A percentile compares a stretch with the other conserved stretches of the same genome.
Conservation (phyloP, 169 alveolate genomes). For the Cryptosporidium viatorum region DNA sequence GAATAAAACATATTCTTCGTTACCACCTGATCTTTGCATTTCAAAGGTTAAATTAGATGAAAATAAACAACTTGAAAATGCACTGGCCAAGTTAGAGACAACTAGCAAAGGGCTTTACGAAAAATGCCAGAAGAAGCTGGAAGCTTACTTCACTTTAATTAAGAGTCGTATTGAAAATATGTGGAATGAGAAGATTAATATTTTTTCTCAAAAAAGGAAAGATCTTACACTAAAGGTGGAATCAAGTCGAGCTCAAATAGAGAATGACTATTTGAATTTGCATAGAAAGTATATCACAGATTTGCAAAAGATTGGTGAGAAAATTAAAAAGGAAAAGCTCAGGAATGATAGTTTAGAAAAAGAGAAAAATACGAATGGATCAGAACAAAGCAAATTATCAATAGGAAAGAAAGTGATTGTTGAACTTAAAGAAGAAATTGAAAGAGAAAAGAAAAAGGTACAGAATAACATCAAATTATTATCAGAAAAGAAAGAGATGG, state of each 20-base stretch:
- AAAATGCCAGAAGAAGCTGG: constrained; percentile 36
- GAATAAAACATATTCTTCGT: no score
- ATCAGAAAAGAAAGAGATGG: constrained; percentile 27
- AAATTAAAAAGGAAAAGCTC: constrained; percentile 17
- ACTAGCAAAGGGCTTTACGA: constrained; percentile 2
- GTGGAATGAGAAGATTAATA: constrained; percentile 10
- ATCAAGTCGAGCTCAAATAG: constrained; percentile 11
- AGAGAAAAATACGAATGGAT: neutral
- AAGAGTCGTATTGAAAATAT: constrained; percentile 29
- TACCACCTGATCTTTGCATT: constrained; percentile 21
- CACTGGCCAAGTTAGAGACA: constrained; percentile 8
- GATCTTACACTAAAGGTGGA: constrained; percentile 16
- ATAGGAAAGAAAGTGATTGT: neutral
- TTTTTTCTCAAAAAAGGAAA: constrained; percentile 28
- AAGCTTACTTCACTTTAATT: constrained; percentile 8
- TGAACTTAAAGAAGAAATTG: constrained; percentile 5
- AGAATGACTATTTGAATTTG: constrained; percentile 26
- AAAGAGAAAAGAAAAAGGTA: constrained; percentile 19
- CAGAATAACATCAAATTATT: neutral
- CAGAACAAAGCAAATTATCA: neutral
- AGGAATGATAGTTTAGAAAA: neutral
- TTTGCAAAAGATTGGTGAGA: constrained; percentile 1
- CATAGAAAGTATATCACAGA: neutral
- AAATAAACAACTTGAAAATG: constrained; percentile 19
- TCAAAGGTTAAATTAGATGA: constrained; percentile 40